Conservation (phyloP, 1,139 yeast species). For the Pichia sp. region DNA sequence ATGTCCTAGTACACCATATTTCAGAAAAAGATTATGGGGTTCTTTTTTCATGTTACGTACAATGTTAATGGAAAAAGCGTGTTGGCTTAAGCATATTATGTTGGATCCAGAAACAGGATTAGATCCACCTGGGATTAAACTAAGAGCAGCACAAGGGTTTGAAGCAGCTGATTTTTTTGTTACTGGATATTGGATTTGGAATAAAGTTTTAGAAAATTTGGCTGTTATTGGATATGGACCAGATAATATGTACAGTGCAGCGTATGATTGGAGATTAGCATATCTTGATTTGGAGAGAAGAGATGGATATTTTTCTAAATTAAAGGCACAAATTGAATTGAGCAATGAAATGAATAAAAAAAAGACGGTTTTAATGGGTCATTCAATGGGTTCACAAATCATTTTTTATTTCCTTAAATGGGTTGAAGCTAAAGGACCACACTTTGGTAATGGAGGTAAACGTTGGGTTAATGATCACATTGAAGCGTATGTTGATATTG, state of each 20-base stretch:
- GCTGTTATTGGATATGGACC: constrained; percentile 95
- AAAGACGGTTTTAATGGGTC: constrained; percentile 77
- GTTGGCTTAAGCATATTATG: constrained; percentile 91
- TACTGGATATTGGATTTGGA: constrained; percentile 99
- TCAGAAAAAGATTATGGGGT: constrained; percentile 92
- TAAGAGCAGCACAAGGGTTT: constrained; percentile 93
- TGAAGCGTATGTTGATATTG: constrained; percentile 74
- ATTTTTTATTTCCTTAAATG: constrained; percentile 85
- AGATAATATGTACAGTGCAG: constrained; percentile 80
- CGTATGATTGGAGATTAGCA: constrained; percentile 94
- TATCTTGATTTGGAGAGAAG: constrained; percentile 82
- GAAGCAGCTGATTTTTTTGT: constrained; percentile 96
- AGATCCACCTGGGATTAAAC: constrained; percentile 75
- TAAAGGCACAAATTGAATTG: constrained; percentile 68
- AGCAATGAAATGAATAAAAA: constrained; percentile 48
- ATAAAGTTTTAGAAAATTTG: constrained; percentile 82
- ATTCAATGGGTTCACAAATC: constrained; percentile 95
- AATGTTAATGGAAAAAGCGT: constrained; percentile 83
- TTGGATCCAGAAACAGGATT: constrained; percentile 86
- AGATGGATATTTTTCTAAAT: constrained; percentile 75
- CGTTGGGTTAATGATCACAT: constrained; percentile 82
- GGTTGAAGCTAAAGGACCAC: constrained; percentile 83
- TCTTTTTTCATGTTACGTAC: constrained; percentile 90
- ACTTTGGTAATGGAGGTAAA: constrained; percentile 82
- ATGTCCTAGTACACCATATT: constrained; percentile 80